Percentiles rank a stretch among this genome's conserved stretches.
Evolutionary conservation across 768 basidiomycete genomes (phyloP).

Genomic region (Podaxis sp.): DNA sequence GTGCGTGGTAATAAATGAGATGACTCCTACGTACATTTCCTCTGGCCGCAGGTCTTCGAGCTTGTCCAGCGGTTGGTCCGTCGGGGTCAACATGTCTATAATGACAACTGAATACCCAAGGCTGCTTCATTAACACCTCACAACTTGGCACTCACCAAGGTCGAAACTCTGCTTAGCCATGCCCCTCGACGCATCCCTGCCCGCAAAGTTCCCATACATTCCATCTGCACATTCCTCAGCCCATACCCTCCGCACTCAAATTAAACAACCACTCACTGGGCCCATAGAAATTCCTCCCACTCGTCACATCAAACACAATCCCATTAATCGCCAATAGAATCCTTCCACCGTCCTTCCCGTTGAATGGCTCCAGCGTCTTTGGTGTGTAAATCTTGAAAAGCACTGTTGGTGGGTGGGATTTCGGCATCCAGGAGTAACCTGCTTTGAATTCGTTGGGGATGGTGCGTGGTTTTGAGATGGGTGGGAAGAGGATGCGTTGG

Average conservation of each 20-base stretch:
- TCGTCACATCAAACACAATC: constrained; percentile 89
- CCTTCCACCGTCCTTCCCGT: constrained; percentile 58
- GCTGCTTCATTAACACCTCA: not conserved
- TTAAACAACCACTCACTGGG: constrained; percentile 59
- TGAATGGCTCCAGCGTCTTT: constrained; percentile 63
- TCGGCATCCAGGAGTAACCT: constrained; percentile 92
- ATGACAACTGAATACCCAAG: not conserved
- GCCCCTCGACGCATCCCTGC: constrained; percentile 90
- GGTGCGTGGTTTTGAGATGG: constrained; percentile 41
- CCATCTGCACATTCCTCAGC: constrained; percentile 51
- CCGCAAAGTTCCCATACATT: constrained; percentile 97
- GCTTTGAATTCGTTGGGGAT: constrained; percentile 71
- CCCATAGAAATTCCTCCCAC: constrained; percentile 90
- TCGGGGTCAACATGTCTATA: constrained; percentile 84
- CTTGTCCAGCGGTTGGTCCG: constrained; percentile 84
- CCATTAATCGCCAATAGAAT: constrained; percentile 85
- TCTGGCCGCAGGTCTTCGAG: constrained; percentile 72
- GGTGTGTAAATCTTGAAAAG: constrained; percentile 79
- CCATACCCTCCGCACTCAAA: not conserved
- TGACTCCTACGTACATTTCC: constrained; percentile 68
- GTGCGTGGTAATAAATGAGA: not conserved
- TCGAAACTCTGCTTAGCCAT: constrained; percentile 99
- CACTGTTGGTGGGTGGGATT: constrained; percentile 71
- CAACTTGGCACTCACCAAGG: constrained; percentile 46
- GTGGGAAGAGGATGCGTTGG: constrained; percentile 69